Conservation (phyloP, 352 stramenopile genomes). For the Pythium rishiriense region DNA sequence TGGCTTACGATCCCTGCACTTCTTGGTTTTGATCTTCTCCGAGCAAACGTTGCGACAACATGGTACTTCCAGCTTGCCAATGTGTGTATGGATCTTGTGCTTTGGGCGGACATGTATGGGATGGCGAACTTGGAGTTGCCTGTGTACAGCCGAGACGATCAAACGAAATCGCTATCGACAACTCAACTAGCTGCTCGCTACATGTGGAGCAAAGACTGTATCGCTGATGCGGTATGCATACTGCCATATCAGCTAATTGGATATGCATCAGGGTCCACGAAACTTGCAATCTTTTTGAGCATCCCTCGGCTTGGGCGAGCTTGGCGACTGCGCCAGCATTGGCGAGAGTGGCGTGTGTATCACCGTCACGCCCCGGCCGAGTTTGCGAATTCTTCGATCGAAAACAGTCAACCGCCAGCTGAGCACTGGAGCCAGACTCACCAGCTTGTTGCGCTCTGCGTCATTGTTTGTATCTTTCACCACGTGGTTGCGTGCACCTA, state of each 20-base stretch:
- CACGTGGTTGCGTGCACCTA: conserved; percentile 31
- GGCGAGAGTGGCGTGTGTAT: conserved; percentile 35
- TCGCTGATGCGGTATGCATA: conserved; percentile 41
- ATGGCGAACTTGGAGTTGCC: conserved; percentile 41
- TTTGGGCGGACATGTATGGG: conserved; percentile 48
- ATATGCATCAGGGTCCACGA: neutral
- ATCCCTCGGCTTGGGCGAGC: conserved; percentile 36
- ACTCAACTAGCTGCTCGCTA: conserved; percentile 27
- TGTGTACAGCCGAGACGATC: conserved; percentile 22
- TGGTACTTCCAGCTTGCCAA: conserved; percentile 26
- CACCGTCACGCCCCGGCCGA: conserved; percentile 18
- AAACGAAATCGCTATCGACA: conserved; percentile 33
- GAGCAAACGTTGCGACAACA: conserved; percentile 12
- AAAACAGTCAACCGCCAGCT: neutral
- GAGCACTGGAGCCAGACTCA: conserved; percentile 13
- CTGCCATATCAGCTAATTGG: conserved; percentile 42
- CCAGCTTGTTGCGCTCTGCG: conserved; percentile 16
- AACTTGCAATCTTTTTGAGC: conserved; percentile 24
- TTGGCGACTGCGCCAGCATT: conserved; percentile 38
- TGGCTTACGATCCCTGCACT: conserved; percentile 43
- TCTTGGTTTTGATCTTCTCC: conserved; percentile 39
- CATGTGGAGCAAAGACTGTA: conserved; percentile 30
- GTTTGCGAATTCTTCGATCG: conserved; percentile 17
- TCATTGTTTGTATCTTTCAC: conserved; percentile 15
- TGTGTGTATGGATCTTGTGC: conserved; percentile 34